phyloP scores from a whole-genome alignment of 495 filamentous ascomycete species.

The Penicillium pulvis region DNA sequence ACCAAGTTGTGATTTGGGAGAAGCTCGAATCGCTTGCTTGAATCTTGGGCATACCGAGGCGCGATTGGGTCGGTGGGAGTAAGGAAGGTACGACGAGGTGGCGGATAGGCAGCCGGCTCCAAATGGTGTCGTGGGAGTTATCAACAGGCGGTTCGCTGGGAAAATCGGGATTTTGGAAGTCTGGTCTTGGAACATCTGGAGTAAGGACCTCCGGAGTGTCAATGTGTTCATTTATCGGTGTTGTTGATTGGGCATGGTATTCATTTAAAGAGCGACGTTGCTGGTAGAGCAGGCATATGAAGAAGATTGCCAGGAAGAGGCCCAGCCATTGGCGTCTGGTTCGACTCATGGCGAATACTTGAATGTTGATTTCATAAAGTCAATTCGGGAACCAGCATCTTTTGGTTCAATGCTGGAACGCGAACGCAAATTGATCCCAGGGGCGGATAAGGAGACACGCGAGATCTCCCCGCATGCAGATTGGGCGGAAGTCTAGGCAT shows the following conservation, averaged over 20 bases:
- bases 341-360: constrained; percentile 19
- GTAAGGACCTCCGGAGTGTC: not conserved
- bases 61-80: constrained; percentile 4
- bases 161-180: constrained; percentile 3
- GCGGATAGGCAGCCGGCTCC: constrained; percentile 19
- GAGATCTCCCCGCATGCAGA: not conserved
- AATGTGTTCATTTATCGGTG: not conserved
- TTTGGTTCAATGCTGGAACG: constrained; percentile 3
- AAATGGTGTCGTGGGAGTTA: constrained; percentile 3
- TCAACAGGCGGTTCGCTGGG: not conserved
- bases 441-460: not conserved
- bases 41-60: constrained; percentile 6
- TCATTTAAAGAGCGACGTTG: constrained; percentile 4
- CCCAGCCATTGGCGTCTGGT: constrained; percentile 20
- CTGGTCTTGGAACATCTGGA: not conserved
- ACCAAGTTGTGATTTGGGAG: constrained; percentile 4
- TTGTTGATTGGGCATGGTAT: not conserved
- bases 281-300: constrained; percentile 14
- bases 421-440: not conserved
- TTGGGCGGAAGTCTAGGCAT: not conserved
- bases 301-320: constrained; percentile 9
- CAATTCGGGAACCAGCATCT: constrained; percentile 10
- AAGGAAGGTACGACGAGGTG: constrained; percentile 8
- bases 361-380: constrained; percentile 4
- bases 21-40: constrained; percentile 9